Base-by-base conservation (phyloP, 2,329 filamentous ascomycete species). In the Aphanocladium album region DNA sequence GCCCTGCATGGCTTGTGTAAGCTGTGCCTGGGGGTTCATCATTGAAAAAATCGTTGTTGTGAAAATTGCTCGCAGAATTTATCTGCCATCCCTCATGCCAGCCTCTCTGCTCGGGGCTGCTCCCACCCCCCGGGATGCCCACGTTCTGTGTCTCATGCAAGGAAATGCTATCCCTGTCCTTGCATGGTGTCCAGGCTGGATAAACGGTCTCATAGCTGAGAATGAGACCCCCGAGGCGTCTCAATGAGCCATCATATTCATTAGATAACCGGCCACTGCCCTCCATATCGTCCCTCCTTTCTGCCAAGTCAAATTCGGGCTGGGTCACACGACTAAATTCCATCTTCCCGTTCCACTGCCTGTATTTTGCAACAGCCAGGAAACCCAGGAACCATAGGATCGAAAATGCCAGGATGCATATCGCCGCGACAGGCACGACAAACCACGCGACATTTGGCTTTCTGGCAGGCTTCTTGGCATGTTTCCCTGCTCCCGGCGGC, bases 341-440 rank as follows among this genome's bases (percentile, higher is more conserved):
- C 27, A 70, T 67, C 37, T 71, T 69, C 14, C 70, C 62, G 57
- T 67, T 71, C 12, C 66, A 64, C 37, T 71, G 69, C 2, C 66
- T 68, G 21, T 64, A 65, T 62, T 66, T 67, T 0, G 73, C 72
- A 16, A 71, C 64, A 6, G 65, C 64, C 3, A 73, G 33, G 60
- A 74, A 74, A n/a, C 72, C 72, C 1, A 74, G 56, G 62, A 71
- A 74, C 72, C 72, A 74, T 3, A 70, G 52, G n/a, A 64, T 23
- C 6, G 69, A 67, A 5, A 67, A 61, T 3, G 43, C 66, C 7
- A 74, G 67, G 54, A 74, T 61, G 19, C 65, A 58, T 69, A 71
- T 73, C 3, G 68, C 69, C 21, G 73, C 68, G 2, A 66, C 62
- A 0, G 72, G 72, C 4, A 73, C 64, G 16, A 73, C 62, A 63